These are phyloP conservation scores for Metschnikowia anglica DNA, from an alignment of 805 yeast genomes.

Conservation along the genomic window DNA sequence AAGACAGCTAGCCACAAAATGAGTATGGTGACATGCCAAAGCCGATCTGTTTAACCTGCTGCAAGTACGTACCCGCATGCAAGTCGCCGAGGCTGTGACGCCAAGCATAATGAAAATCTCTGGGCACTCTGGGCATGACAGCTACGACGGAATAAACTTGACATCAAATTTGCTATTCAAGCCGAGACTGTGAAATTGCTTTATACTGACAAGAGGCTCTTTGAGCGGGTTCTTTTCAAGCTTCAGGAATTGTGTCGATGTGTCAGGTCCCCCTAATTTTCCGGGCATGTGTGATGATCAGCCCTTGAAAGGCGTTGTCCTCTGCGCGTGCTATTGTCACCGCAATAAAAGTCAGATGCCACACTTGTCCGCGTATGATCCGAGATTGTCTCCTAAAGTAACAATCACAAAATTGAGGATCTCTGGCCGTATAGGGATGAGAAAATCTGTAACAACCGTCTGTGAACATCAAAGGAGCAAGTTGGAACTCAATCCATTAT, in stretches of 20 bases:
- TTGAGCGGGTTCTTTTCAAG: too few relatives aligned
- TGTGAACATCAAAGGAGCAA: too few relatives aligned
- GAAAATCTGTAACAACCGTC: too few relatives aligned
- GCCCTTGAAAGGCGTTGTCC: too few relatives aligned
- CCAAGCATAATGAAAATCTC: slow-evolving; percentile 7
- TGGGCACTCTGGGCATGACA: neutral
- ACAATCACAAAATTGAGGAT: too few relatives aligned
- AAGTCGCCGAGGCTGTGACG: slow-evolving; percentile 10
- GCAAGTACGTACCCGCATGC: neutral
- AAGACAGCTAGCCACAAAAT: neutral
- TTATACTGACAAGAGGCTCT: neutral
- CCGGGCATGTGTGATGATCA: too few relatives aligned
- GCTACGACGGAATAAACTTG: neutral
- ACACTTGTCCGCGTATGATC: neutral
- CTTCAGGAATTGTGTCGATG: too few relatives aligned
- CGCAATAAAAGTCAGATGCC: neutral
- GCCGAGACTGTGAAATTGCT: neutral
- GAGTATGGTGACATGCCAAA: neutral
- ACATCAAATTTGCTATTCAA: neutral
- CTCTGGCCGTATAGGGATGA: too few relatives aligned
- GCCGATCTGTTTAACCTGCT: slow-evolving; percentile 1
- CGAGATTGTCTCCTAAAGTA: too few relatives aligned
- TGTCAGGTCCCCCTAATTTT: too few relatives aligned
- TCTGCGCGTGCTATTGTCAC: neutral
- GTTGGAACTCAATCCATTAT: too few relatives aligned